phyloP scores from a whole-genome alignment of 768 basidiomycete species.

The Fistulinella prunicolor region DNA sequence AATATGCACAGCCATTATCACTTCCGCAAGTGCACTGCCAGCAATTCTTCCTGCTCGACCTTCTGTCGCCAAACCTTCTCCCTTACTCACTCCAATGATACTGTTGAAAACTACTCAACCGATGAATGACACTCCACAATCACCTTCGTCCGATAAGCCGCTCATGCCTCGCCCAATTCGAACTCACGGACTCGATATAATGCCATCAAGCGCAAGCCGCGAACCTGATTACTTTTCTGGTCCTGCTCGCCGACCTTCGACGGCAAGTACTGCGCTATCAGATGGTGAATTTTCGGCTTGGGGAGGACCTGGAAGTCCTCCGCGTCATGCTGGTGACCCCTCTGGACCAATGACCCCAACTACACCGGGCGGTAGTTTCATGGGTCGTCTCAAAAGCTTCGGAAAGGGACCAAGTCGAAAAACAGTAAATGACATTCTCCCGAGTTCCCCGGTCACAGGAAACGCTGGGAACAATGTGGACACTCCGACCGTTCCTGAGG shows the following conservation, averaged over 20 bases:
- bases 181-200: constrained; percentile 44
- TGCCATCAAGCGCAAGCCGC: constrained; percentile 25
- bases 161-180: constrained; percentile 36
- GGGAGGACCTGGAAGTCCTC: constrained; percentile 38
- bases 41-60: constrained; percentile 53
- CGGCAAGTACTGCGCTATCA: constrained; percentile 37
- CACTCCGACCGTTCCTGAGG: constrained; percentile 19
- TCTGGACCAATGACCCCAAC: constrained; percentile 43
- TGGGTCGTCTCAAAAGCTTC: constrained; percentile 77
- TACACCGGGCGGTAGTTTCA: constrained; percentile 58
- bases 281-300: constrained; percentile 53
- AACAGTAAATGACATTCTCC: constrained; percentile 15
- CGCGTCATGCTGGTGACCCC: constrained; percentile 23
- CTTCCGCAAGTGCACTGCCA: constrained; percentile 63
- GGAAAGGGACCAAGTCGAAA: constrained; percentile 54
- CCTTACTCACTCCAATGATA: constrained; percentile 60
- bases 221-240: constrained; percentile 54
- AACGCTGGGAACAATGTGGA: constrained; percentile 15
- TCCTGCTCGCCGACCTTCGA: constrained; percentile 45
- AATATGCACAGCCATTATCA: constrained; percentile 47
- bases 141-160: constrained; percentile 35
- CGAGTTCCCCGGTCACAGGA: constrained; percentile 24
- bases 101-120: constrained; percentile 38
- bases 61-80: constrained; percentile 45
- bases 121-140: constrained; percentile 42